Percentiles rank a stretch among this genome's conserved stretches.
phyloP scores from a whole-genome alignment of 805 yeast genomes.

The Wickerhamomyces subpelliculosus region DNA sequence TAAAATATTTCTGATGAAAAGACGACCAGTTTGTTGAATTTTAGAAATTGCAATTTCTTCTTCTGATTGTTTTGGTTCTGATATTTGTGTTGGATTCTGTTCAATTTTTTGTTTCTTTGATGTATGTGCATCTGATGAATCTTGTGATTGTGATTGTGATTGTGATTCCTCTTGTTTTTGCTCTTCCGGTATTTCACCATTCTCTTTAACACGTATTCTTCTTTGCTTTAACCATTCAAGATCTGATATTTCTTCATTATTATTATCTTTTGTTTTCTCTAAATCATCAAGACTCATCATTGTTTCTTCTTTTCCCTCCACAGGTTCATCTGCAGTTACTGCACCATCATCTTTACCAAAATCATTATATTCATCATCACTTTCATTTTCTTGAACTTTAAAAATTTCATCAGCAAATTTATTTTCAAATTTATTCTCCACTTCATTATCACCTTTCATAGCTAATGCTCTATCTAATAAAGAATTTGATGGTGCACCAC shows the following conservation, averaged over 20 bases:
- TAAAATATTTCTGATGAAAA: constrained; percentile 80
- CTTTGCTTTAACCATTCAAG: constrained; percentile 81
- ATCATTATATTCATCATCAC: constrained; percentile 39
- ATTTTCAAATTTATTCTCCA: constrained; percentile 10
- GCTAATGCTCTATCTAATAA: constrained; percentile 34
- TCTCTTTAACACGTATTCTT: constrained; percentile 62
- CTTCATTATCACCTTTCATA: constrained; percentile 23
- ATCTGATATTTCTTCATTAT: constrained; percentile 55
- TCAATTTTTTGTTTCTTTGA: too few species aligned
- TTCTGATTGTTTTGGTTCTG: constrained; percentile 26
- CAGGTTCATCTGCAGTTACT: constrained; percentile 25
- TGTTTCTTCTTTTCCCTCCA: constrained; percentile 39
- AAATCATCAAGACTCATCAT: constrained; percentile 35
- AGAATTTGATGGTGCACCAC: constrained; percentile 27
- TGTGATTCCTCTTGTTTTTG: constrained; percentile 6
- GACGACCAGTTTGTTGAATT: constrained; percentile 65
- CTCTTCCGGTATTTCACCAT: constrained; percentile 19
- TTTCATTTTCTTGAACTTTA: constrained; percentile 27
- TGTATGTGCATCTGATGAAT: constrained; percentile 9
- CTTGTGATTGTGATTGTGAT: constrained; percentile 6
- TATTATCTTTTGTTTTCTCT: constrained; percentile 16
- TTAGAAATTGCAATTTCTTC: constrained; percentile 44
- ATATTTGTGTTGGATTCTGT: constrained; percentile 4
- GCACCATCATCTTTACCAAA: constrained; percentile 21
- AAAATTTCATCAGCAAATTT: constrained; percentile 20